phyloP scores from a whole-genome alignment of 2,329 filamentous ascomycete species.

The Dothideomycetes sp. region DNA sequence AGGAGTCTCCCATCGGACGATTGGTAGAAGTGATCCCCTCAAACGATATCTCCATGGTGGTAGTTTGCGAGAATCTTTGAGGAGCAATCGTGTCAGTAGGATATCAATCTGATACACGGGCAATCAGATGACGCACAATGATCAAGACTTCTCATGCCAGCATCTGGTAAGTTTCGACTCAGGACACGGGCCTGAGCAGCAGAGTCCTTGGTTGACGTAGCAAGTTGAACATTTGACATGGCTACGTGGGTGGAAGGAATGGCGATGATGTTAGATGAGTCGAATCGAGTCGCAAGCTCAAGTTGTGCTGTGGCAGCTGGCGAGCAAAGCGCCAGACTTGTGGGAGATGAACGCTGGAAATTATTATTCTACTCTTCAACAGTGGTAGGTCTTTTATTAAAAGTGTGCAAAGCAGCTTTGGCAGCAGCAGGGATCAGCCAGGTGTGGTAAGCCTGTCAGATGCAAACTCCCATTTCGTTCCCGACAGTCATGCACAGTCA shows the following conservation, averaged over 20 bases:
- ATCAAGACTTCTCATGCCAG: conserved; percentile 12
- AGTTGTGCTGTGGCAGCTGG: conserved; percentile 4
- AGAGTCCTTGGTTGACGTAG: conserved; percentile 3
- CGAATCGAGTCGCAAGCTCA: background rate
- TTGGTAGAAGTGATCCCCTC: conserved; percentile 71
- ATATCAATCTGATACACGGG: background rate
- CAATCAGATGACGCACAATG: conserved; percentile 8
- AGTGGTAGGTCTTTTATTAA: too few species aligned
- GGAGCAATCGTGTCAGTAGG: background rate
- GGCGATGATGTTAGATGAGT: conserved; percentile 11
- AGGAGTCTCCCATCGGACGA: conserved; percentile 90
- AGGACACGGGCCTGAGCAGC: conserved; percentile 2
- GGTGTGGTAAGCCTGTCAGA: too few species aligned
- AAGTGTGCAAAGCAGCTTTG: too few species aligned
- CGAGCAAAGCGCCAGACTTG: conserved; percentile 10
- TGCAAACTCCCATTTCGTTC: too few species aligned
- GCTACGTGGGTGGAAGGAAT: background rate
- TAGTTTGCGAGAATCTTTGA: conserved; percentile 39
- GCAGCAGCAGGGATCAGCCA: too few species aligned
- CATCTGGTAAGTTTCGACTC: conserved; percentile 9
- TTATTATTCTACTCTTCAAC: too few species aligned
- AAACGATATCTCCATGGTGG: conserved; percentile 82
- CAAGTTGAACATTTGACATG: conserved; percentile 10
- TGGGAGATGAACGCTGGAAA: too few species aligned
- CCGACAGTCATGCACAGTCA: too few species aligned